These are phyloP conservation scores for Ustilago shanxiensis DNA, from an alignment of 1,284 basidiomycete genomes.

Conservation along the genomic window DNA sequence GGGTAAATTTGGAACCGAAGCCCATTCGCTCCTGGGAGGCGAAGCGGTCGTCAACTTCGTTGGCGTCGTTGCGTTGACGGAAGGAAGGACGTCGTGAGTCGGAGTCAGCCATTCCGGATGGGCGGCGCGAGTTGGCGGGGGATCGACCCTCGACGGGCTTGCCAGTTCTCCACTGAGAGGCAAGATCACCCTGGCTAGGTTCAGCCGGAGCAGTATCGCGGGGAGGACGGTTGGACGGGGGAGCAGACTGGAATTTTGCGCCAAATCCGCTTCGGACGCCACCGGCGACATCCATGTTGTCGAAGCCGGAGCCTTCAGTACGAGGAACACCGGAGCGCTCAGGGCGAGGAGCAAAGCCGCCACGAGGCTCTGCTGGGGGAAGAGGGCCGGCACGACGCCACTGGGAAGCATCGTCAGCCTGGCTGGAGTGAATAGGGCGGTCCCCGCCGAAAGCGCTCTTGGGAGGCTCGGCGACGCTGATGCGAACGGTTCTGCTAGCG, in stretches of 20 bases:
- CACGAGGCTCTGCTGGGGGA: constrained; percentile 52
- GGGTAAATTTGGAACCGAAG: constrained; percentile 62
- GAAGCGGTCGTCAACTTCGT: constrained; percentile 60
- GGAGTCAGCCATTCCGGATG: constrained; percentile 40
- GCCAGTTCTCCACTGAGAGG: constrained; percentile 68
- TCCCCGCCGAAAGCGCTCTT: constrained; percentile 47
- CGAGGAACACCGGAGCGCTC: constrained; percentile 47
- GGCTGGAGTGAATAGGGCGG: constrained; percentile 59
- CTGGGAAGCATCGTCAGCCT: constrained; percentile 73
- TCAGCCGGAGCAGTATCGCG: constrained; percentile 52
- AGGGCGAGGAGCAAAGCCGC: constrained; percentile 48
- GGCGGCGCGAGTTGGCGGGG: constrained; percentile 44
- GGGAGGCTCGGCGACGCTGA: constrained; percentile 94
- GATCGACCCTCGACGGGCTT: constrained; percentile 59
- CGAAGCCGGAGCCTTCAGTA: constrained; percentile 57
- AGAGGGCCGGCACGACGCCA: constrained; percentile 92
- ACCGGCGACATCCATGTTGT: constrained; percentile 64
- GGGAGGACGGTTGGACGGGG: constrained; percentile 47
- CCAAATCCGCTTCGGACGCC: constrained; percentile 67
- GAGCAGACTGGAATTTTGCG: constrained; percentile 53
- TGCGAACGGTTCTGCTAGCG: constrained; percentile 83
- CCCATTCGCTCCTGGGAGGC: constrained; percentile 65
- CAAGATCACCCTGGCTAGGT: constrained; percentile 61
- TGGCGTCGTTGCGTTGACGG: constrained; percentile 52
- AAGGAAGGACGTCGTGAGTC: constrained; percentile 35